Percentiles rank a stretch among this genome's conserved stretches.
These are phyloP conservation scores for Alternaria brassicicola DNA, from an alignment of 2,329 filamentous ascomycete species.

Conservation along the genomic window DNA sequence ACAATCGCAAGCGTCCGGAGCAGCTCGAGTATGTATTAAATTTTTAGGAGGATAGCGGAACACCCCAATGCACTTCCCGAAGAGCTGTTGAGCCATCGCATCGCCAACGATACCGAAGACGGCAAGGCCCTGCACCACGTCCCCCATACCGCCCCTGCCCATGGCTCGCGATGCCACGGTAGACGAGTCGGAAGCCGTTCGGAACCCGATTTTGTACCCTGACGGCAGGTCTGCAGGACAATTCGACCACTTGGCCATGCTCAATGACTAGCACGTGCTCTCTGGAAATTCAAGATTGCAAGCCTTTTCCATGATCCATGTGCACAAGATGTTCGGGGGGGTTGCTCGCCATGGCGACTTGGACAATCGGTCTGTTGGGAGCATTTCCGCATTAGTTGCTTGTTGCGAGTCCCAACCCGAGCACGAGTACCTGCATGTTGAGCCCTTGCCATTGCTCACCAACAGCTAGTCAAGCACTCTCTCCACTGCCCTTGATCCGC, in stretches of 20 bases:
- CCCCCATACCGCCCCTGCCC: slow-evolving; percentile 27
- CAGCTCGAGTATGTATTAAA: slow-evolving; percentile 30
- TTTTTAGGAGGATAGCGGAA: slow-evolving; percentile 27
- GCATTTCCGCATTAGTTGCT: slow-evolving; percentile 29
- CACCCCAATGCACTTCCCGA: slow-evolving; percentile 41
- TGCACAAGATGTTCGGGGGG: background rate
- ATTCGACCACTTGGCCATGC: background rate
- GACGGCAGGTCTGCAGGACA: background rate
- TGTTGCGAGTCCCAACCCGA: slow-evolving; percentile 24
- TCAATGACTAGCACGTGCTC: background rate
- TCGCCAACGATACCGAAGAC: slow-evolving; percentile 39
- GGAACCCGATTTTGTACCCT: slow-evolving; percentile 16
- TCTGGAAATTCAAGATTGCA: background rate
- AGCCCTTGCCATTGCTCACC: slow-evolving; percentile 31
- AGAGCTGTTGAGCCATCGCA: slow-evolving; percentile 46
- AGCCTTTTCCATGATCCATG: background rate
- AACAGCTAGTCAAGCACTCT: slow-evolving; percentile 18
- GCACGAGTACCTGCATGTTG: slow-evolving; percentile 20
- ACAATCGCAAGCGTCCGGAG: slow-evolving; percentile 3
- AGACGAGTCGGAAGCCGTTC: slow-evolving; percentile 23
- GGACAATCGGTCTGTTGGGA: slow-evolving; percentile 24
- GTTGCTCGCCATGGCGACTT: slow-evolving; percentile 7
- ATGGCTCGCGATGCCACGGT: slow-evolving; percentile 18
- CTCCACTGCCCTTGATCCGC: slow-evolving; percentile 20
- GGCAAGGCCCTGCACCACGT: slow-evolving; percentile 27